Conservation (phyloP, 140 eudicot genomes). For the Ambrosia hybrid region DNA sequence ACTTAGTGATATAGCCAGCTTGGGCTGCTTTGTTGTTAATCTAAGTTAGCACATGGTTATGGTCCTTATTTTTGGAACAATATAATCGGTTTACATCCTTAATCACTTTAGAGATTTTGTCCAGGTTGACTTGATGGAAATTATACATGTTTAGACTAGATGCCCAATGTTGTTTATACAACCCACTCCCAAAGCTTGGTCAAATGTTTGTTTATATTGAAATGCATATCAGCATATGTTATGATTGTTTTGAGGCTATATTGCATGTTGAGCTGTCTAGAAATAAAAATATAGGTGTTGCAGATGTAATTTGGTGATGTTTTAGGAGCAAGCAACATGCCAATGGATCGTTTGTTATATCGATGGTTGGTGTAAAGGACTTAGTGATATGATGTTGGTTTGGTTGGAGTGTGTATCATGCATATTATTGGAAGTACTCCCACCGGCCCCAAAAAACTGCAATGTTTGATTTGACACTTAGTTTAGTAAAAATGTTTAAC, state of each 20-base stretch:
- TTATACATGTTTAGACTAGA: too few relatives aligned
- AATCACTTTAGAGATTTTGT: neutral
- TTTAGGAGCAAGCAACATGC: neutral
- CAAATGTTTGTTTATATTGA: too few relatives aligned
- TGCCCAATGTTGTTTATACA: too few relatives aligned
- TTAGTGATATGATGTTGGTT: neutral
- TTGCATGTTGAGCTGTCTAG: neutral
- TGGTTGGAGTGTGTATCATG: neutral
- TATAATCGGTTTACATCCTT: neutral
- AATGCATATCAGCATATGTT: neutral
- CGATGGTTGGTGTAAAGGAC: neutral
- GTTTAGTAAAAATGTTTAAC: neutral
- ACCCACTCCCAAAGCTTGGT: too few relatives aligned
- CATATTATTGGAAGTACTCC: neutral
- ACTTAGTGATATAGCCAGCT: neutral
- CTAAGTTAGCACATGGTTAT: constrained; percentile 7
- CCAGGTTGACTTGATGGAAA: neutral
- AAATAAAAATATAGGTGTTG: neutral
- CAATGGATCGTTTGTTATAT: neutral
- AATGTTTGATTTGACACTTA: neutral
- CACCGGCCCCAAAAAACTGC: neutral
- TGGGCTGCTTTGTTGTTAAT: neutral
- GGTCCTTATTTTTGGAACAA: neutral
- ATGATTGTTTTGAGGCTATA: neutral
- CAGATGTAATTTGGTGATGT: neutral